Percentiles rank a stretch among this genome's conserved stretches.
Evolutionary conservation across 2,329 filamentous ascomycete species (phyloP).

Genomic region (Neurospora sp.): DNA sequence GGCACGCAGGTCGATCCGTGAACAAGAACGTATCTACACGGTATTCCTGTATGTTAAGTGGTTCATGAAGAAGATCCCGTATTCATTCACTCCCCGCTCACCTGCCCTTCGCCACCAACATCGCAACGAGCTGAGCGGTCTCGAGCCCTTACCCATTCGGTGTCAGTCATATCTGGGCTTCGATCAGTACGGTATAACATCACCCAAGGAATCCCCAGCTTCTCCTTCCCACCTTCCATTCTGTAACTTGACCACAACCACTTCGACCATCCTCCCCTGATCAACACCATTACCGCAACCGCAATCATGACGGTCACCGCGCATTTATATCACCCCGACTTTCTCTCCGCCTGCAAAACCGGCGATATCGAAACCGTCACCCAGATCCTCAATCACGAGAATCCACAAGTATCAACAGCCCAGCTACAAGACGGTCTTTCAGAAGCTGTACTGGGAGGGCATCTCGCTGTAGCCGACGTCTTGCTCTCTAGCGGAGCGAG

Average conservation of each 20-base stretch:
- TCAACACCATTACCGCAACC: background rate
- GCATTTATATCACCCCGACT: background rate
- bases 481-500: background rate
- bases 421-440: background rate
- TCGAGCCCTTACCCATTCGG: too few species aligned
- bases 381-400: background rate
- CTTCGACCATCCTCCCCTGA: background rate
- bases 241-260: background rate
- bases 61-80: background rate
- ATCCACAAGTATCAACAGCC: background rate
- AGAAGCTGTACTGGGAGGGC: background rate
- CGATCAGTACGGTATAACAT: background rate
- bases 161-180: too few species aligned
- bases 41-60: background rate
- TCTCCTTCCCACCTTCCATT: too few species aligned
- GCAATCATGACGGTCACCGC: background rate
- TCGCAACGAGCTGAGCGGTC: too few species aligned
- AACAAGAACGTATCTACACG: background rate
- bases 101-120: too few species aligned
- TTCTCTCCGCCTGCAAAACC: background rate
- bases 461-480: background rate
- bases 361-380: background rate
- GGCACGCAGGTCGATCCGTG: background rate
- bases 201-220: background rate
- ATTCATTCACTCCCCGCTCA: background rate